These are phyloP conservation scores for Arctostaphylos glauca DNA, from an alignment of 148 eudicot species.

Conservation along the genomic window DNA sequence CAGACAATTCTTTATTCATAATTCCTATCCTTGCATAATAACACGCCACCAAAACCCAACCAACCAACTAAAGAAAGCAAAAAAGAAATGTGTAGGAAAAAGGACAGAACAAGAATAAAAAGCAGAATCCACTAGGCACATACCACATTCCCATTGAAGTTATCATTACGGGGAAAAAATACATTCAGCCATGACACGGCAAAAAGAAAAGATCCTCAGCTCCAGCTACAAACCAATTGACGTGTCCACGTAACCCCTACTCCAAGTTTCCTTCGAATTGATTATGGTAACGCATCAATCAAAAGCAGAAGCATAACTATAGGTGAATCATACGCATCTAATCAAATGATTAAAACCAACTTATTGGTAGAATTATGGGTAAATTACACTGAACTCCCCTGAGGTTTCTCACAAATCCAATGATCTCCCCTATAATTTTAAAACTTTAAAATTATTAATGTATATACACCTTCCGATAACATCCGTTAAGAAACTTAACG, in stretches of 20 bases:
- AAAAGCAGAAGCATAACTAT: not conserved
- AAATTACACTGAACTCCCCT: no score
- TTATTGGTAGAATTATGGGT: not conserved
- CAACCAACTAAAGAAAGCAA: not conserved
- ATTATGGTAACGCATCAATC: not conserved
- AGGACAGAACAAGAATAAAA: not conserved
- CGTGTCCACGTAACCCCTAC: not conserved
- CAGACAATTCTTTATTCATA: not conserved
- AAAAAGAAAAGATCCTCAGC: not conserved
- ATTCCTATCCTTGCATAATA: not conserved
- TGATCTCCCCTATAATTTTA: no score
- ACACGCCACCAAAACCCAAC: not conserved
- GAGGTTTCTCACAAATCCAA: no score
- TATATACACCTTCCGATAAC: no score
- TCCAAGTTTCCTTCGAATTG: not conserved
- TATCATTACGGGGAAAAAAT: not conserved
- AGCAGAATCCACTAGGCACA: not conserved
- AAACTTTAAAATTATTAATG: no score
- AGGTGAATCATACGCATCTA: not conserved
- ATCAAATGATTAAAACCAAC: not conserved
- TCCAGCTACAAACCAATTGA: not conserved
- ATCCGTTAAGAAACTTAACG: no score
- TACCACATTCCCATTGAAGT: not conserved
- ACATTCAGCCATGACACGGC: not conserved
- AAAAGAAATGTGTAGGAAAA: not conserved